Evolutionary conservation across 768 basidiomycete genomes (phyloP), one percentile per base, ranked within the genome.

Genomic region (Kondoa subrosea): DNA sequence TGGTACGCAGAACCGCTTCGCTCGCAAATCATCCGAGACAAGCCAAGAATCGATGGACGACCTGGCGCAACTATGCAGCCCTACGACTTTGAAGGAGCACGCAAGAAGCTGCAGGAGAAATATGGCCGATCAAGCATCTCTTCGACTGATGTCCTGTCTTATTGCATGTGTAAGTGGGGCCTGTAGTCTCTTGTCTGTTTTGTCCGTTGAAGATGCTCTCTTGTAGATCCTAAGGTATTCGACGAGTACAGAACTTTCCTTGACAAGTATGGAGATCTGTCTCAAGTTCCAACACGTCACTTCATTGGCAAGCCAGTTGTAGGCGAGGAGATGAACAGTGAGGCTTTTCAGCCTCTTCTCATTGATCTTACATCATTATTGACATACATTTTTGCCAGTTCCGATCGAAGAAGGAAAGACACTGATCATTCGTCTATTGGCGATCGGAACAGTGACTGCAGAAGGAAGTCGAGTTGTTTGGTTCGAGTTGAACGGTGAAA

Each of bases 1-100:
- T 93, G 95, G 61, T 97, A 97, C 87, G 95, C 95, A 67, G 95
- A 99, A 77, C 91, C 93, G 56, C 80, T 99, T 71, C 89, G 95
- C 71, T 83, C 85, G 71, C 83, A 85, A 72, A 83, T 99, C 75
- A 99, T 97, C 76, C 85, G 95, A 74, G 85, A 91, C 78, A 92
- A 91, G 78, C 85, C 87, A 58, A 84, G 89, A 77, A 93, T 97
- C 75, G 90, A 97, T 74, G 87, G 84, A 58, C 87, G 95, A 70
- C 95, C 95, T 27, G 95, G 95, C 71, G 82, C 86, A 40, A 83
- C 82, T n/a, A 82, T 99, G 84, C 79, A 80, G 69, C 89, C 95
- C 33, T 78, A 96, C 71, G 88, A 96, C 77, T 91, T 97, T 82
- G 91, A 86, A 83, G 91, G 88, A 82, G 88, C 91, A 80, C 96